These are phyloP conservation scores for Fusarium nelsonii DNA, from an alignment of 2,329 filamentous ascomycete genomes.

Conservation along the genomic window DNA sequence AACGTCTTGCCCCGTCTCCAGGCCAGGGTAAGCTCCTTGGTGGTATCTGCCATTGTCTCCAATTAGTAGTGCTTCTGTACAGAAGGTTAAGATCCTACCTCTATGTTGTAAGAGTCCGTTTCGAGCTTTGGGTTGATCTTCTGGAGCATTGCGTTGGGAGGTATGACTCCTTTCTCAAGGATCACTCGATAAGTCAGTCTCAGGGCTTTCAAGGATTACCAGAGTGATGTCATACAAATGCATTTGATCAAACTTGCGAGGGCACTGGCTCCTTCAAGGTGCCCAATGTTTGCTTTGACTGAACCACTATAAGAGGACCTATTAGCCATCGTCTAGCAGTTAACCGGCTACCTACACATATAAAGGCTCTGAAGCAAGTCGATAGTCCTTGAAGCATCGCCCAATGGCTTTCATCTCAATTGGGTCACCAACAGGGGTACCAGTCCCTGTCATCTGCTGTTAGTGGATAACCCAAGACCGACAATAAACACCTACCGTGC, in stretches of 20 bases:
- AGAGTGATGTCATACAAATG: background rate
- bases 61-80: background rate
- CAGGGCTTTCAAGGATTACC: rapidly evolving
- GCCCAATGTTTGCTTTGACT: constrained; percentile 12
- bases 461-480: background rate
- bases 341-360: constrained; percentile 4
- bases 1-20: background rate
- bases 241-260: constrained; percentile 18
- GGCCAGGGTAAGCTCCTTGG: constrained; percentile 12
- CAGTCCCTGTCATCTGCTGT: background rate
- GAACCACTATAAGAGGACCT: background rate
- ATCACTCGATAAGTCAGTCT: background rate
- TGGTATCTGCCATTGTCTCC: background rate
- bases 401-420: constrained; percentile 15
- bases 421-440: constrained; percentile 17
- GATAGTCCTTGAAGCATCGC: background rate
- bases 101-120: background rate
- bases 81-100: background rate
- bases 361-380: background rate
- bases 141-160: constrained; percentile 1
- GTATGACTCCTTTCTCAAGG: constrained; percentile 13
- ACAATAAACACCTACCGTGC: constrained; percentile 25
- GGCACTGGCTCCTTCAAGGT: constrained; percentile 14
- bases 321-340: rapidly evolving
- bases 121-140: background rate